Conservation (phyloP, 2,329 filamentous ascomycete species). For the Cladorrhinum sp. region DNA sequence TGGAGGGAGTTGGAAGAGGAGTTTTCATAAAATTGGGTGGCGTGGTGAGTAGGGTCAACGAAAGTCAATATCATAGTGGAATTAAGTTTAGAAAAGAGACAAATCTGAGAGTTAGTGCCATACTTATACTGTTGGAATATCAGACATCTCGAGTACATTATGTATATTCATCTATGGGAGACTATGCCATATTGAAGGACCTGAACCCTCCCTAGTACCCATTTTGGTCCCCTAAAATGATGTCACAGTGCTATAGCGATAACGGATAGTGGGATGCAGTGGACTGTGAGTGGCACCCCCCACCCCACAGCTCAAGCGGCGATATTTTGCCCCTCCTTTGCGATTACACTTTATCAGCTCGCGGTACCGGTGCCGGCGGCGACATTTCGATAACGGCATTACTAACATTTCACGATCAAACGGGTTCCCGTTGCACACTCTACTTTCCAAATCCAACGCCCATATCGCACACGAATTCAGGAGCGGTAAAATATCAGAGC, state of each 20-base stretch:
- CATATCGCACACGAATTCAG: constrained; percentile 9
- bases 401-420: background rate
- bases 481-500: no score
- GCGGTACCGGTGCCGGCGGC: background rate
- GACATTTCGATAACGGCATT: background rate
- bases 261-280: background rate
- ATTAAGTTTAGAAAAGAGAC: no score
- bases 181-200: no score
- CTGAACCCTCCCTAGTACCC: background rate
- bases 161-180: no score
- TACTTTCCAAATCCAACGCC: constrained; percentile 3
- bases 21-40: background rate
- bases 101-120: no score
- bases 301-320: background rate
- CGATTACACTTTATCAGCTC: background rate
- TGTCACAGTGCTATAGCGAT: background rate
- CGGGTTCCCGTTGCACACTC: background rate
- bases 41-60: background rate
- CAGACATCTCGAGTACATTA: no score
- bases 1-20: background rate
- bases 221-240: background rate
- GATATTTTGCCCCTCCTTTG: background rate
- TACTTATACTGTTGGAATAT: no score
- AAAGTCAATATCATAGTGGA: no score
- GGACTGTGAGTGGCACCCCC: background rate